Percentiles rank a stretch among this genome's conserved stretches.
Evolutionary conservation across 805 yeast species (phyloP).

Genomic region (Ogataea naganishii): DNA sequence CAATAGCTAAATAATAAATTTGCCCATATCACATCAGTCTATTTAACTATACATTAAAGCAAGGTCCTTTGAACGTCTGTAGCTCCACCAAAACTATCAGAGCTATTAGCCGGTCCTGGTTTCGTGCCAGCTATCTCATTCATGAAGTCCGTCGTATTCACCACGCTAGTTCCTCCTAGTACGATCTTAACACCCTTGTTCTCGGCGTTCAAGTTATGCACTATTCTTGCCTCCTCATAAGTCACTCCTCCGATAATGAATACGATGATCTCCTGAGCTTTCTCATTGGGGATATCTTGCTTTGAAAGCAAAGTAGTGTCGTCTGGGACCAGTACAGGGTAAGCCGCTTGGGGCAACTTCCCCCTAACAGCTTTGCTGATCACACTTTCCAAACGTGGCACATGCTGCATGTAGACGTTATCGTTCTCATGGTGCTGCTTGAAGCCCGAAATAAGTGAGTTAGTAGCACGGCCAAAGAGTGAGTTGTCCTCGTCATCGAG

Average conservation of each 20-base stretch:
- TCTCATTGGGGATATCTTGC: neutral
- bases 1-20: neutral
- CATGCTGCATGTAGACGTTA: conserved; percentile 86
- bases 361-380: conserved; percentile 33
- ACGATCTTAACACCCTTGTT: conserved; percentile 54
- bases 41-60: too few species aligned
- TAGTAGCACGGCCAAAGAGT: conserved; percentile 16
- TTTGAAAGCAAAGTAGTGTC: conserved; percentile 3
- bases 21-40: too few species aligned
- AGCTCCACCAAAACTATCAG: conserved; percentile 12
- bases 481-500: conserved; percentile 26
- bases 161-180: conserved; percentile 72
- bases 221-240: conserved; percentile 81
- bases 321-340: conserved; percentile 35
- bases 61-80: too few species aligned
- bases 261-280: conserved; percentile 57
- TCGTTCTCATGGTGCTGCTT: conserved; percentile 35
- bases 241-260: conserved; percentile 86
- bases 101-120: too few species aligned
- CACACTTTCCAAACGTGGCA: conserved; percentile 56
- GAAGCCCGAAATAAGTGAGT: conserved; percentile 24
- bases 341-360: conserved; percentile 27
- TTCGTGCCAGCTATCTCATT: conserved; percentile 15
- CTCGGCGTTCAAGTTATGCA: conserved; percentile 58
- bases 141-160: conserved; percentile 36